Base-by-base conservation (phyloP, 2,329 filamentous ascomycete species). In the Cytospora schulzeri region DNA sequence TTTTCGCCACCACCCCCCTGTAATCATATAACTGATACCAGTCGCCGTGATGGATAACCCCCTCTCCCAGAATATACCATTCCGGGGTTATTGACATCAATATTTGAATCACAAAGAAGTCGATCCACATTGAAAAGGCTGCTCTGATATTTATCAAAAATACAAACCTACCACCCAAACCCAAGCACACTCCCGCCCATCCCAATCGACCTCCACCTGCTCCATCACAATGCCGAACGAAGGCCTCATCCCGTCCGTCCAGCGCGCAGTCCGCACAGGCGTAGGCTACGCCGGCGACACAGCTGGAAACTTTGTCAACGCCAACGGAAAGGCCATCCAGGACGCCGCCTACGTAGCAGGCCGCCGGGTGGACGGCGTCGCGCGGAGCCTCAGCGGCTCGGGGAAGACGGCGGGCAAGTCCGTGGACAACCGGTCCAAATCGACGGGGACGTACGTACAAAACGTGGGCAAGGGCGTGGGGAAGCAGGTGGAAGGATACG, bases 321-420 rank as follows among this genome's bases (percentile, higher is more conserved):
- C 54, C 31, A 66, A 66, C 51, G 65, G 65, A n/a, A 60, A 62
- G 31, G 62, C 62, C n/a, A 57, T 65, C 33, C 65, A 66, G 35
- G 24, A 35, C 55, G 35, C 58, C 1, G 65, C 65, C n/a, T 60
- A 33, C 2, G 33, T 58, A 6, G 65, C 65, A 12, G 65, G 62
- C 17, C 38, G 35, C 11, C 50, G 65, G 26, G 56, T 57, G 50
- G 62, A 66, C 55, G 54, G 62, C 12, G 53, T 66, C 5, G 57
- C 57, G 24, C 65, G 62, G 8, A 56, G 62, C 58, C 28, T 66
- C 12, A 66, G 57, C 65, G 48, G n/a, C 41, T 65, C 65, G 51
- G 65, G 65, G 50, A 65, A 62, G 65, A 17, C 31, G 24, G 65
- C 65, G 29, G 50, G 48, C 50, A 64, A 56, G 50, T 38, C 62